Percentiles rank a stretch among this genome's conserved stretches.
These are phyloP conservation scores for Calonectria hawksworthii DNA, from an alignment of 2,329 filamentous ascomycete species.

Conservation along the genomic window DNA sequence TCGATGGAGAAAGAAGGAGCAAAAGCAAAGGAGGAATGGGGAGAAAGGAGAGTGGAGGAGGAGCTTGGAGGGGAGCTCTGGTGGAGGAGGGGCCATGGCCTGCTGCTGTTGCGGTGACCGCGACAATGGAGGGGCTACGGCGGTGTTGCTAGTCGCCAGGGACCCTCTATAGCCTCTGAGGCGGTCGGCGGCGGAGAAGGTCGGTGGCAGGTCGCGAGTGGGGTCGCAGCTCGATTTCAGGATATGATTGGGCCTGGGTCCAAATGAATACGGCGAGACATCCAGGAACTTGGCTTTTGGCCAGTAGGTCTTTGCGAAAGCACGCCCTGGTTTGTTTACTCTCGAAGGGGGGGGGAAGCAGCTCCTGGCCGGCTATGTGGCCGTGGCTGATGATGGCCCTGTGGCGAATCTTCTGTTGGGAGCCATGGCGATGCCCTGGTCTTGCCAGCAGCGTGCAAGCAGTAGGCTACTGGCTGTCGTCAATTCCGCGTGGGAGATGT, in stretches of 20 bases:
- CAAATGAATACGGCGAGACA: conserved; percentile 20
- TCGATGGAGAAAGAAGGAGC: conserved; percentile 16
- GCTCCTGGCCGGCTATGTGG: not conserved
- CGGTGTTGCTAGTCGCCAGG: conserved; percentile 36
- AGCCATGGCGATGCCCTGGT: not conserved
- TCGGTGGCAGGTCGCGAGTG: conserved; percentile 16
- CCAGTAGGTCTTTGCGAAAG: conserved; percentile 11
- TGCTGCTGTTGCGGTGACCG: conserved; percentile 48
- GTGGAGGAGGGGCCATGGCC: conserved; percentile 38
- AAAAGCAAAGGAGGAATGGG: conserved; percentile 24
- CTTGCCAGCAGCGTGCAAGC: not conserved
- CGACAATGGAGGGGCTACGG: conserved; percentile 49
- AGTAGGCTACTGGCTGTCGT: not conserved
- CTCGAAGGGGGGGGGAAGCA: conserved; percentile 3
- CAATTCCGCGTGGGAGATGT: not conserved
- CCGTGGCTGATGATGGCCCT: not conserved
- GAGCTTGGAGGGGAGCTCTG: conserved; percentile 38
- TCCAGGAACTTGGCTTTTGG: not conserved
- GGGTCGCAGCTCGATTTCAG: conserved; percentile 4
- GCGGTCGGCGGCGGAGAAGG: conserved; percentile 18
- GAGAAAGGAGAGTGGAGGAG: conserved; percentile 36
- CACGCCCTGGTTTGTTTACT: conserved; percentile 26
- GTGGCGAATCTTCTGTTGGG: not conserved
- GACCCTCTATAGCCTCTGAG: conserved; percentile 17
- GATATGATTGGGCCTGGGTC: conserved; percentile 20